Base-by-base conservation (phyloP, 192 early-diverging fungal species). In the Entomortierella beljakovae region DNA sequence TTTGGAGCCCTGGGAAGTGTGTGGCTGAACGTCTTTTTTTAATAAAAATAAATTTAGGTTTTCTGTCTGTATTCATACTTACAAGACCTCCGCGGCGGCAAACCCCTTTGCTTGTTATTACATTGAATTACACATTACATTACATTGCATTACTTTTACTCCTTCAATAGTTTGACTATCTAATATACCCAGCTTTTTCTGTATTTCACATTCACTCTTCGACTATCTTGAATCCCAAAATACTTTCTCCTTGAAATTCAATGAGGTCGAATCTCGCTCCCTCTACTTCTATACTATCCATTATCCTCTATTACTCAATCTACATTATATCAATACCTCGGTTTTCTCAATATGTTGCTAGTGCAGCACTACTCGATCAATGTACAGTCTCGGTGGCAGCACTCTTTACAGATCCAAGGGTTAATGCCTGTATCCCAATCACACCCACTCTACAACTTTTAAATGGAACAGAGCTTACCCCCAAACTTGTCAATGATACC, bases 401-500 rank as follows among this genome's bases (percentile, higher is more conserved):
- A n/a, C 74, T 77, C 35, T 26, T 64, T 26, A 51, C 15, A 13
- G 60, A 77, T 46, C 48, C 35, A 1, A 2, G 16, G 0, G 49
- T 77, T 7, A 51, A 40, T 23, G 46, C 34, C 20, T 77, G 74
- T 10, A 57, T 77, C 3, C 66, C 74, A 6, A 31, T 52, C 13
- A 8, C 23, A 10, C 48, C 67, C 7, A 15, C 59, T 2, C 11
- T 15, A 32, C 34, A 64, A 10, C 70, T 72, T 34, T 3, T 35
- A 31, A 43, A 57, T 25, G 40, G 43, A 13, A 48, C 55, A n/a
- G n/a, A 52, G 11, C 22, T 68, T 33, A 76, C 72, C 16, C 34
- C 56, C 20, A 53, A 67, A 43, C 64, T 67, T 43, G 65, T 68
- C 52, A 76, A 76, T 34, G 48, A 69, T 15, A 77, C 74, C 25